These are phyloP conservation scores for Termitomyces sp. DNA, from an alignment of 768 basidiomycete species.

Conservation along the genomic window DNA sequence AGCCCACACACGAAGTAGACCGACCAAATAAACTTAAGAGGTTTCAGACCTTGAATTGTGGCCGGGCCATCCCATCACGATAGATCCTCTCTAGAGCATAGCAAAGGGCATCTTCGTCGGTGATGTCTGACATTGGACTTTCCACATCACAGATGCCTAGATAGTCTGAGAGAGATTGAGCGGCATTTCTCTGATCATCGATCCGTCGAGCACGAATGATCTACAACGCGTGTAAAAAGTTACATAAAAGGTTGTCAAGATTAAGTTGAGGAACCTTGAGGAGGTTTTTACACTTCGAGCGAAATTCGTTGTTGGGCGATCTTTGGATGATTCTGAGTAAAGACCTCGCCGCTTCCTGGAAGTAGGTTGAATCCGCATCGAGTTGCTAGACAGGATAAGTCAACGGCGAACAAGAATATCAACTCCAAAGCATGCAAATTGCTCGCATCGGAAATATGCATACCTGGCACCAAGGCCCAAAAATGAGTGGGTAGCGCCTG, in stretches of 20 bases:
- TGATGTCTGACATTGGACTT: conserved; percentile 13
- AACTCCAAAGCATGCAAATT: background rate
- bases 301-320: conserved; percentile 44
- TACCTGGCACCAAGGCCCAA: conserved; percentile 65
- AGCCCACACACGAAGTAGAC: conserved; percentile 23
- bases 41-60: conserved; percentile 41
- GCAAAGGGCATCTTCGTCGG: conserved; percentile 31
- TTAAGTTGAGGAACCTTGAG: conserved; percentile 35
- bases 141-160: conserved; percentile 15
- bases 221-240: conserved; percentile 13
- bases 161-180: conserved; percentile 22
- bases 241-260: background rate
- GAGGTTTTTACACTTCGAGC: conserved; percentile 33
- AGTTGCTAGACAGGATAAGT: conserved; percentile 40
- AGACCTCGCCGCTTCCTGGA: conserved; percentile 43
- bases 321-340: conserved; percentile 45
- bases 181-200: conserved; percentile 16
- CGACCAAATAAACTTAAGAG: background rate
- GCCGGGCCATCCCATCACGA: conserved; percentile 31
- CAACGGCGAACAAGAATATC: background rate
- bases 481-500: conserved; percentile 75
- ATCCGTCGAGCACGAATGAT: conserved; percentile 22
- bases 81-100: conserved; percentile 40
- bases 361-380: conserved; percentile 43
- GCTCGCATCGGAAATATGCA: conserved; percentile 6